A percentile compares a stretch with the other conserved stretches of the same genome.
Evolutionary conservation across 352 stramenopile species (phyloP).

Genomic region (Elongisporangium prolatum): DNA sequence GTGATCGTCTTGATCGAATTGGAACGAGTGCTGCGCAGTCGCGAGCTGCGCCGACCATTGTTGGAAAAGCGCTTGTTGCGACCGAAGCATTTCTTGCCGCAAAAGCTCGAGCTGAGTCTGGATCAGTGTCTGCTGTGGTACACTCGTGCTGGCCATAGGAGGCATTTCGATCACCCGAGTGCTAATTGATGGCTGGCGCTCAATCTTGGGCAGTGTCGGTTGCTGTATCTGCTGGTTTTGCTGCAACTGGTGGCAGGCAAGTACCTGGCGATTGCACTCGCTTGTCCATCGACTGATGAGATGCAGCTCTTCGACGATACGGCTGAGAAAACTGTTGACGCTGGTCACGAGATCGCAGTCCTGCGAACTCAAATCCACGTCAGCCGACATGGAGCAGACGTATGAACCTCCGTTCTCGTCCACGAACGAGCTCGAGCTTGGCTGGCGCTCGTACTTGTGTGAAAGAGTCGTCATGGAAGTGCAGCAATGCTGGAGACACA

Average conservation of each 20-base stretch:
- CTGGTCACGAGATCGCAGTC: constrained; percentile 21
- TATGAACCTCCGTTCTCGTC: constrained; percentile 17
- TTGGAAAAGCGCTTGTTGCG: constrained; percentile 21
- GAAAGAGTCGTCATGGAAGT: neutral
- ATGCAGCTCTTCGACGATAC: constrained; percentile 53
- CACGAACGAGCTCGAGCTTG: constrained; percentile 1
- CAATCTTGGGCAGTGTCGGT: neutral
- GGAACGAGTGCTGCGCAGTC: constrained; percentile 24
- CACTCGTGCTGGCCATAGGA: constrained; percentile 14
- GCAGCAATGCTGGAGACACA: neutral
- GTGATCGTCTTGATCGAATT: constrained; percentile 17
- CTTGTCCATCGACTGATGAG: constrained; percentile 38
- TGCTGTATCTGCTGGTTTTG: constrained; percentile 8
- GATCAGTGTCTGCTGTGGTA: constrained; percentile 18
- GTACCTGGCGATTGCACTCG: constrained; percentile 10
- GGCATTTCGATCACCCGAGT: constrained; percentile 11
- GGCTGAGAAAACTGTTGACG: constrained; percentile 37
- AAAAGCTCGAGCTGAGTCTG: constrained; percentile 36
- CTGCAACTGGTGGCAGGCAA: constrained; percentile 9
- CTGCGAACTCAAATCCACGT: constrained; percentile 29
- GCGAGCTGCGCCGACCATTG: constrained; percentile 23
- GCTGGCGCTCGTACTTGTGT: neutral
- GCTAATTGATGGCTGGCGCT: constrained; percentile 6
- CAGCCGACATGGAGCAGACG: constrained; percentile 27
- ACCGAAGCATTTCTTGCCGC: constrained; percentile 18